Conservation (phyloP, 73 alveolate genomes). For the Symbiodinium natans region DNA sequence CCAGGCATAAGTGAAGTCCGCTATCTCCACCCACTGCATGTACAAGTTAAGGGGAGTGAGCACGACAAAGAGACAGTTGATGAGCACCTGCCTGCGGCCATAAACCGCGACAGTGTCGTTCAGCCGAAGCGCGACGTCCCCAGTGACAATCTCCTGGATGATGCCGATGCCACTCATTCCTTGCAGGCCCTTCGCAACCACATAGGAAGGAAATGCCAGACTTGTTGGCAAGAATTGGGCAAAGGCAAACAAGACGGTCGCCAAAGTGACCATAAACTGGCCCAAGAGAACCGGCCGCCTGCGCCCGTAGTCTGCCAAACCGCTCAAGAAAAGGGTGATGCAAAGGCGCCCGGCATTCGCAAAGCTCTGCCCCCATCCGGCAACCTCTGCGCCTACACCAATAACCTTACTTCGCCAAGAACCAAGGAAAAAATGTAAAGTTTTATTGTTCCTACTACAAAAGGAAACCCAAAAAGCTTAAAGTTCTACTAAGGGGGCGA, state of each 20-base stretch:
- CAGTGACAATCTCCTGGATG: constrained; percentile 23
- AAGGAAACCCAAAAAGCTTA: too few relatives aligned
- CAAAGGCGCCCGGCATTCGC: constrained; percentile 10
- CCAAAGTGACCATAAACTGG: neutral
- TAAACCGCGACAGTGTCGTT: constrained; percentile 20
- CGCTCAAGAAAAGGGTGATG: constrained; percentile 29
- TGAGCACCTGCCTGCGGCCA: neutral
- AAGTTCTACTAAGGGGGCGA: too few relatives aligned
- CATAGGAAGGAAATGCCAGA: constrained; percentile 6
- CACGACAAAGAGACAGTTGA: neutral
- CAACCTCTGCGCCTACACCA: constrained; percentile 46
- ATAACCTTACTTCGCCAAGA: constrained; percentile 59
- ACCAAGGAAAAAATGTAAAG: too few relatives aligned
- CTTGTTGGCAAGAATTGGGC: constrained; percentile 66
- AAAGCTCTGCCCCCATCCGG: constrained; percentile 76
- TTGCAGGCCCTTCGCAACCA: constrained; percentile 60
- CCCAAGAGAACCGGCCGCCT: constrained; percentile 19
- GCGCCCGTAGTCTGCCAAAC: constrained; percentile 80
- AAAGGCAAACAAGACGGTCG: neutral
- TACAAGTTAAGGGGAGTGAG: constrained; percentile 56
- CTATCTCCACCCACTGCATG: constrained; percentile 67
- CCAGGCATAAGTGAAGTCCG: constrained; percentile 65
- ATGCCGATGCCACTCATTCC: constrained; percentile 88
- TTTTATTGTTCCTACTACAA: too few relatives aligned
- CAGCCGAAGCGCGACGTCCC: constrained; percentile 63